Evolutionary conservation across 2,329 filamentous ascomycete species (phyloP).

Genomic region (Penicillium capsulatum): DNA sequence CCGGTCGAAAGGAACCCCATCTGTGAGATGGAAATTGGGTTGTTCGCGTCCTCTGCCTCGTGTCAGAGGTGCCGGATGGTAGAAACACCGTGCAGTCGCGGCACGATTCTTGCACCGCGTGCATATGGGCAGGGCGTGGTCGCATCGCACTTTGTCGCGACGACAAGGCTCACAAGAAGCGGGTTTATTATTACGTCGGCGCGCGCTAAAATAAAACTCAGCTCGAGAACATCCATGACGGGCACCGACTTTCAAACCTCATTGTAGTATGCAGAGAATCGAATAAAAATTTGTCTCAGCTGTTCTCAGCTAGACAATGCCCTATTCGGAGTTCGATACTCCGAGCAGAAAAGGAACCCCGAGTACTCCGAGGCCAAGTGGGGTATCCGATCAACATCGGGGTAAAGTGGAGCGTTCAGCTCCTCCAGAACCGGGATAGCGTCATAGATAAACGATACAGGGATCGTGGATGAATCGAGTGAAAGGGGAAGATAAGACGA

Average conservation of each 20-base stretch:
- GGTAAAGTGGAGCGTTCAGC: too few species aligned
- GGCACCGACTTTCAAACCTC: too few species aligned
- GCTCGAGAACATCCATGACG: too few species aligned
- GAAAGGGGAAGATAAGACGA: not conserved
- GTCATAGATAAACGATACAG: too few species aligned
- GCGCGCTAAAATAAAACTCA: too few species aligned
- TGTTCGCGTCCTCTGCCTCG: conserved; percentile 10
- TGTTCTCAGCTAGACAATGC: not conserved
- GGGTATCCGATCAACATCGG: too few species aligned
- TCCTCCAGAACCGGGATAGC: too few species aligned
- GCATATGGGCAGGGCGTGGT: conserved; percentile 28
- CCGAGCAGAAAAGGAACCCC: too few species aligned
- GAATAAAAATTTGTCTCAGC: too few species aligned
- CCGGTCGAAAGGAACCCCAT: conserved; percentile 13
- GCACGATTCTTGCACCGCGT: conserved; percentile 27
- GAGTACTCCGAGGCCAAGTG: too few species aligned
- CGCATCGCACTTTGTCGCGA: conserved; percentile 31
- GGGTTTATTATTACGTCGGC: conserved; percentile 29
- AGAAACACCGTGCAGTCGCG: conserved; percentile 23
- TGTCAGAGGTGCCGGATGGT: conserved; percentile 33
- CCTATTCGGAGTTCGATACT: conserved; percentile 1
- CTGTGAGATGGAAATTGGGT: conserved; percentile 9
- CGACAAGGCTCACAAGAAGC: conserved; percentile 34
- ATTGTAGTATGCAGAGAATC: too few species aligned
- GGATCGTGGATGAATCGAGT: not conserved